Base-by-base conservation (phyloP, 1,139 yeast genomes). In the Entelexis sorbosivorans region DNA sequence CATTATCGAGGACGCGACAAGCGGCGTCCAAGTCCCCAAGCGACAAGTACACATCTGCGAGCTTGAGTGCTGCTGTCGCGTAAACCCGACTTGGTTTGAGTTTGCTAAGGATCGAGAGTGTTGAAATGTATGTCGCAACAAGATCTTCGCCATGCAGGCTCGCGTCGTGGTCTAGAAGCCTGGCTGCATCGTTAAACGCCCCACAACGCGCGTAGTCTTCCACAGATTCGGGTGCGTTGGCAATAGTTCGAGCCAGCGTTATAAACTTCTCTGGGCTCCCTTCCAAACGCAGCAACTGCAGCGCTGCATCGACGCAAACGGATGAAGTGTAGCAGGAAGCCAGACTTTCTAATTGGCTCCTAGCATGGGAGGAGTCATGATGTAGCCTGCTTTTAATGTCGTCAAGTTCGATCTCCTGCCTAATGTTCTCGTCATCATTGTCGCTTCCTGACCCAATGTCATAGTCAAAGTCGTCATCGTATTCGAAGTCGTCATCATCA, bases 371-470 rank as follows among this genome's bases (percentile, higher is more conserved):
- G 7, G 48, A 38, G 19, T 46, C 16, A 4, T 16, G 16, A 2
- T n/a, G 14, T 22, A 38, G 10, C 8, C n/a, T 45, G 11, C 29
- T 13, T 22, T 28, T 31, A 8, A 53, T 33, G 17, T 53, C 50
- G 35, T 53, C 56, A 2, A 53, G 39, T 36, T 42, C 56, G 24
- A 52, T 43, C 43, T 50, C 55, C 13, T 26, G 42, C n/a, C 46
- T 11, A 20, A 48, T 29, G 6, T 52, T 49, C 19, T 75, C 74
- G 59, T 79, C 84, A 63, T 73, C 61, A 36, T 55, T 61, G 29
- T 54, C 57, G 28, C 58, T 63, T 31, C 59, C 56, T 31, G 59
- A 53, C 14, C 57, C 43, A 5, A 39, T 55, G 11, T 58, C 61
- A 28, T 56, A 59, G 32, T 60, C 38, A 20, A 24, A 65, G 34